Percentiles rank a stretch among this genome's conserved stretches.
phyloP scores from a whole-genome alignment of 805 yeast species.

The Ogataea minuta region DNA sequence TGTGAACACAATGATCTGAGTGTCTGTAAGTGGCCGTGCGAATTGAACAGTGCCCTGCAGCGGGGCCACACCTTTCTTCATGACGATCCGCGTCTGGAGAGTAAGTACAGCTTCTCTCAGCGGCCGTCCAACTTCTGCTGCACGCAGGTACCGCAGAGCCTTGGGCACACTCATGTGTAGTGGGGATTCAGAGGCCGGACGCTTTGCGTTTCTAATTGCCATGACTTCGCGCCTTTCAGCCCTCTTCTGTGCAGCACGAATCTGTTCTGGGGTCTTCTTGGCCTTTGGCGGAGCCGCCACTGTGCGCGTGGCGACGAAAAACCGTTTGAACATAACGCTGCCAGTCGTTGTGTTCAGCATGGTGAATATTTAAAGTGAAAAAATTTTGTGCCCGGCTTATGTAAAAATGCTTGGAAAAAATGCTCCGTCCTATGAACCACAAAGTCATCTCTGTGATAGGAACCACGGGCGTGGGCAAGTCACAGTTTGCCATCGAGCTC shows the following conservation, averaged over 20 bases:
- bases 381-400: conserved; percentile 4
- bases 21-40: conserved; percentile 69
- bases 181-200: conserved; percentile 49
- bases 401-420: conserved; percentile 3
- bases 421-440: conserved; percentile 5
- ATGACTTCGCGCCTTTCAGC: conserved; percentile 26
- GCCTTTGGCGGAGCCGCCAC: conserved; percentile 25
- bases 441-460: conserved; percentile 47
- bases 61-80: conserved; percentile 76
- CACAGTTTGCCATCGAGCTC: conserved; percentile 77
- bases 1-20: conserved; percentile 68
- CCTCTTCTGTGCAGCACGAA: conserved; percentile 27
- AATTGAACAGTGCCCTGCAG: conserved; percentile 68
- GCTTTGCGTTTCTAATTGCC: conserved; percentile 36
- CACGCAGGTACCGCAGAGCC: conserved; percentile 78
- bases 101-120: conserved; percentile 67
- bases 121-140: conserved; percentile 88
- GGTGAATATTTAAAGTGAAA: conserved; percentile 1
- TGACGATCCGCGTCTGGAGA: conserved; percentile 59
- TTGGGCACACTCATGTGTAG: conserved; percentile 66
- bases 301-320: conserved; percentile 7
- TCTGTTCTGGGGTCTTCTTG: conserved; percentile 22
- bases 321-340: neutral
- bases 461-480: conserved; percentile 96
- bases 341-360: conserved; percentile 6